Conservation (phyloP, 441 rosid species). For the Mallotus repandus region DNA sequence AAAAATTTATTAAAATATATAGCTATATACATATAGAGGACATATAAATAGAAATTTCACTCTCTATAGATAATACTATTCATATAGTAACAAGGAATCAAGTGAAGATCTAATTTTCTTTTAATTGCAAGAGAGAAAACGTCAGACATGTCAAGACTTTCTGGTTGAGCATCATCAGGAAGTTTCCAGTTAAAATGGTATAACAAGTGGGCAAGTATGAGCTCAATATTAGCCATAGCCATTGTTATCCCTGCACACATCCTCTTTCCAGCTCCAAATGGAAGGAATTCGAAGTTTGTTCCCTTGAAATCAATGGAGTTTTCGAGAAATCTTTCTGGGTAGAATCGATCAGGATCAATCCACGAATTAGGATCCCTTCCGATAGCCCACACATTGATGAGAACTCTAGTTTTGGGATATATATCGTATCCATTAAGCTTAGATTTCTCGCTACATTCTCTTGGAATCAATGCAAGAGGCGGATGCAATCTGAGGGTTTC, state of each 20-base stretch:
- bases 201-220: background rate
- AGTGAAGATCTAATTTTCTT: background rate
- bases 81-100: background rate
- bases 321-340: background rate
- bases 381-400: slow-evolving; percentile 6
- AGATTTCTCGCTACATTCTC: slow-evolving; percentile 6
- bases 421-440: background rate
- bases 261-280: slow-evolving; percentile 1
- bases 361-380: slow-evolving; percentile 7
- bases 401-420: background rate
- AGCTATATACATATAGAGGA: too few species aligned
- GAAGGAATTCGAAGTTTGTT: background rate
- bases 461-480: background rate
- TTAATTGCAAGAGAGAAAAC: background rate
- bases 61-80: too few species aligned
- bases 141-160: background rate
- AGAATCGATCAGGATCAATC: background rate
- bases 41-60: too few species aligned
- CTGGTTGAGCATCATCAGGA: background rate
- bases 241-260: background rate
- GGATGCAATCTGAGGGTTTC: slow-evolving; percentile 15
- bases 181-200: background rate
- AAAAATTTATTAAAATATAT: too few species aligned
- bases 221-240: background rate
- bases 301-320: background rate